phyloP scores from a whole-genome alignment of 768 basidiomycete genomes.

The Collybia nuda region DNA sequence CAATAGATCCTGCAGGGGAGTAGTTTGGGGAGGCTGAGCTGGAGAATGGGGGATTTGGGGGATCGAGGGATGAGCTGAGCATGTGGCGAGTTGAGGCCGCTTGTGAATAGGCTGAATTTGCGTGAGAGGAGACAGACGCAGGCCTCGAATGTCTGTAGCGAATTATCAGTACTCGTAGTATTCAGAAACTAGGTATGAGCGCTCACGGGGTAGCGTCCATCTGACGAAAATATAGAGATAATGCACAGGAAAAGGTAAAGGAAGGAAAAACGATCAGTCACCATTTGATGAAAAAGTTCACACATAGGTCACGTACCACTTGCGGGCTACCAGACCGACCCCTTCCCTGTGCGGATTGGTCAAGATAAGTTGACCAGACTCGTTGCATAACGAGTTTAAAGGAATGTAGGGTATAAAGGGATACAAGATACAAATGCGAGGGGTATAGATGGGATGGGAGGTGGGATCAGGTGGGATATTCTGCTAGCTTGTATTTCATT shows the following conservation, averaged over 20 bases:
- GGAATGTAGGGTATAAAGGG: no score
- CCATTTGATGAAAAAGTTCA: constrained; percentile 10
- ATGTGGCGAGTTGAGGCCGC: constrained; percentile 50
- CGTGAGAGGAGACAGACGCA: constrained; percentile 34
- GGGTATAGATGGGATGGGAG: no score
- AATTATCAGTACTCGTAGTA: not conserved
- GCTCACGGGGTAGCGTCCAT: constrained; percentile 17
- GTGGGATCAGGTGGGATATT: no score
- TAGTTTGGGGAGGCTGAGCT: constrained; percentile 5
- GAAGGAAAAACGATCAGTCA: not conserved
- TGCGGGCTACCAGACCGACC: constrained; percentile 10
- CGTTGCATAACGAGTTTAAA: constrained; percentile 22
- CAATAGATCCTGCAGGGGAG: constrained; percentile 22
- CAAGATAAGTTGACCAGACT: constrained; percentile 54
- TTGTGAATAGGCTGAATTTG: constrained; percentile 44
- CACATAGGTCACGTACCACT: constrained; percentile 17
- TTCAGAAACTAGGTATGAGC: constrained; percentile 8
- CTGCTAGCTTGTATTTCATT: no score
- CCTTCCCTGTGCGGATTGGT: constrained; percentile 16
- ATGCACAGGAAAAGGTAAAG: not conserved
- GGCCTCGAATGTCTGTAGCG: constrained; percentile 26
- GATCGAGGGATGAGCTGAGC: constrained; percentile 36
- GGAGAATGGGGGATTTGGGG: constrained; percentile 38
- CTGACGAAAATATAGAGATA: constrained; percentile 4
- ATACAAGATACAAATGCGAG: no score